Evolutionary conservation across 1,284 basidiomycete species (phyloP).

Genomic region (Leccinum fuscescens): DNA sequence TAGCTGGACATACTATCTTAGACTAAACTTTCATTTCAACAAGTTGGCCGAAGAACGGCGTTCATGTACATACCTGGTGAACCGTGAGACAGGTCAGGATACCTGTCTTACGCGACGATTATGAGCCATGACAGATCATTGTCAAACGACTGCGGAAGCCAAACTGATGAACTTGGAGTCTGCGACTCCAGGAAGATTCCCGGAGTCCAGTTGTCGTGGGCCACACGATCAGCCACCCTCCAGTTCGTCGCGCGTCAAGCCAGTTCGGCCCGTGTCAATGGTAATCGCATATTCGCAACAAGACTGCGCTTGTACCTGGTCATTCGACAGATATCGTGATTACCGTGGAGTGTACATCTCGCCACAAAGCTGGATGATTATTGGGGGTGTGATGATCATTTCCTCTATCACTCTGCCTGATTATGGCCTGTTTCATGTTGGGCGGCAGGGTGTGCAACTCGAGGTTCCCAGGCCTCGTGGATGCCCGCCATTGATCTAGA

Average conservation of each 20-base stretch:
- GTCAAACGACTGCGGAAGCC: not conserved
- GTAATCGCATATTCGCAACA: not conserved
- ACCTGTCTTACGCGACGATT: not conserved
- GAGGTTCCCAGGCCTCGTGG: conserved; percentile 14
- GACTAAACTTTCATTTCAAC: not conserved
- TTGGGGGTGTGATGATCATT: conserved; percentile 7
- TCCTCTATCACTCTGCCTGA: conserved; percentile 3
- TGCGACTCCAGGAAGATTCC: not conserved
- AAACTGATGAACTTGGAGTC: conserved; percentile 1
- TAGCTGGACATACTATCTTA: not conserved
- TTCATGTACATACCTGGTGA: conserved; percentile 18
- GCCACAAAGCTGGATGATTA: conserved; percentile 4
- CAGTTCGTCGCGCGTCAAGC: not conserved
- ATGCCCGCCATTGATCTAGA: conserved; percentile 17
- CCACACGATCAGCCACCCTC: not conserved
- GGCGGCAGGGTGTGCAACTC: conserved; percentile 6
- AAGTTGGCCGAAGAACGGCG: conserved; percentile 15
- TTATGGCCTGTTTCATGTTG: conserved; percentile 5
- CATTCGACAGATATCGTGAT: not conserved
- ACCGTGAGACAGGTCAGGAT: not conserved
- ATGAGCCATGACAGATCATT: not conserved
- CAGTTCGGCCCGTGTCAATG: not conserved
- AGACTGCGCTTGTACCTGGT: not conserved
- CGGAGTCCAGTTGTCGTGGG: not conserved
- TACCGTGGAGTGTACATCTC: not conserved